Conservation (phyloP, 495 filamentous ascomycete species). For the Jackrogersella minutella region DNA sequence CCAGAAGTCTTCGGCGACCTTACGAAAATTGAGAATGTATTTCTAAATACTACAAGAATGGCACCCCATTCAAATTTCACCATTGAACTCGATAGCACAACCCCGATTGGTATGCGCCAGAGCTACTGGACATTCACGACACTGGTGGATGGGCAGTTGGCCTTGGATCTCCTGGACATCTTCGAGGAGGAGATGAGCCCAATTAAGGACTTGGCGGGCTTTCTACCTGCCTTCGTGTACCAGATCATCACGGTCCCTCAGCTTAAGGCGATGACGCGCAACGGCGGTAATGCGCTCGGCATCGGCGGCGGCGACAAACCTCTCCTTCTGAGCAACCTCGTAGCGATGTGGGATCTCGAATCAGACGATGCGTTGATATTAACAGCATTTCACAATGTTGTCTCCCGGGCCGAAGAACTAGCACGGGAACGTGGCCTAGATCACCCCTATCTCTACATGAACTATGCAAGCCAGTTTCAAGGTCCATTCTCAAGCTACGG, state of each 20-base stretch:
- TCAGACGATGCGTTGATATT: conserved; percentile 45
- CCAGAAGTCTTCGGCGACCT: conserved; percentile 56
- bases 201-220: conserved; percentile 46
- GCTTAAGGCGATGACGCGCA: conserved; percentile 51
- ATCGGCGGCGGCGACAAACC: conserved; percentile 51
- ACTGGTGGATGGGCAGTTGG: conserved; percentile 46
- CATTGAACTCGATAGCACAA: conserved; percentile 48
- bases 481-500: conserved; percentile 45
- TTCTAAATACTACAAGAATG: conserved; percentile 46
- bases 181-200: conserved; percentile 47
- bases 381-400: not conserved
- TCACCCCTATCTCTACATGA: conserved; percentile 43
- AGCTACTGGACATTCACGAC: conserved; percentile 54
- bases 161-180: conserved; percentile 47
- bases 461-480: conserved; percentile 46
- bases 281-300: conserved; percentile 61
- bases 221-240: conserved; percentile 51
- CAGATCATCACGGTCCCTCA: conserved; percentile 55
- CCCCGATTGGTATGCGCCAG: conserved; percentile 54
- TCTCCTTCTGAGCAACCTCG: conserved; percentile 49
- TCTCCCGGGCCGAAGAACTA: conserved; percentile 3
- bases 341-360: conserved; percentile 47
- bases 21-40: conserved; percentile 44
- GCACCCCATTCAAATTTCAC: conserved; percentile 57
- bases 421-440: conserved; percentile 26